Evolutionary conservation across 208 protist genomes (phyloP), one percentile per base, ranked within the genome.

Genomic region (Leishmania turanica): DNA sequence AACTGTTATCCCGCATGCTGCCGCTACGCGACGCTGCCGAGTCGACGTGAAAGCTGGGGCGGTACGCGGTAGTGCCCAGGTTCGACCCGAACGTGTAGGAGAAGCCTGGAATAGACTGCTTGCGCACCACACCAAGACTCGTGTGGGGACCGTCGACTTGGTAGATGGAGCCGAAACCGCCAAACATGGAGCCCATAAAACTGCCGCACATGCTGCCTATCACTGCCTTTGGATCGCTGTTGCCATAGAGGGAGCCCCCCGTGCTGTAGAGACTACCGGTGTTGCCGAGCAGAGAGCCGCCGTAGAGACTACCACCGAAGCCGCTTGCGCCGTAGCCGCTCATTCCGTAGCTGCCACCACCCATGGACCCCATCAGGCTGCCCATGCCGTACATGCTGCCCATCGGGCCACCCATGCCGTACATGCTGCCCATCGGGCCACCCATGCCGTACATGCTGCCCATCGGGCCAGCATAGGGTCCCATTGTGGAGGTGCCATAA

Each of bases 161-260:
- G 84, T 89, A 91, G 56, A 91, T 76, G 80, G 84, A 87, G 77
- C 81, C 83, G 45, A 91, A 79, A 62, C 82, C 82, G 66, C 80
- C 77, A 65, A 80, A 80, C 71, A 79, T 80, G 77, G 49, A 70
- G 53, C 85, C 81, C 69, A n/a, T 78, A 72, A 37, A 51, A 77
- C 70, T 84, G 79, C 84, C 83, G 73, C 90, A 89, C 83, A 91
- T 90, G 81, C 86, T 89, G 74, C 88, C 82, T 73, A 88, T 86
- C 70, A 81, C 69, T 9, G 81, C 77, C 72, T 68, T 24, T n/a
- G 82, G 80, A 49, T 82, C 68, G 40, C 73, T 81, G 60, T 69
- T 77, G 56, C 85, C 87, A 69, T 90, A 92, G 53, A 92, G 73
- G 65, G 81, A 89, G 66, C 89, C 89, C n/a, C 89, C 89, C 40